Percentiles rank a stretch among this genome's conserved stretches.
These are phyloP conservation scores for Narthecium ossifragum DNA, from an alignment of 106 monocot genomes.

Conservation along the genomic window DNA sequence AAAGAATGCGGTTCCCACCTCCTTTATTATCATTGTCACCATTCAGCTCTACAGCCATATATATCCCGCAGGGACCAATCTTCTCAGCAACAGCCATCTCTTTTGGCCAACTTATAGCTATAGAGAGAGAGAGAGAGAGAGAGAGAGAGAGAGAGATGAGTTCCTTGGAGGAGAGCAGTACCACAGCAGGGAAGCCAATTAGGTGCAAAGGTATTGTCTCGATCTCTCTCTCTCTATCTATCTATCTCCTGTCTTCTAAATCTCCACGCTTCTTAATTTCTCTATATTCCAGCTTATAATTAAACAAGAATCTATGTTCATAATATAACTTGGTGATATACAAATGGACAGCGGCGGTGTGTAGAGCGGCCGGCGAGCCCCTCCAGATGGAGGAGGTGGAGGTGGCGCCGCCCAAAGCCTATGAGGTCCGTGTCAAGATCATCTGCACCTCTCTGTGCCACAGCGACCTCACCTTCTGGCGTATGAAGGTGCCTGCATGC, in stretches of 20 bases:
- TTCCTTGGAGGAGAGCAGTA: not conserved
- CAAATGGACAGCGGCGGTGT: constrained; percentile 55
- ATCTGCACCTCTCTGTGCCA: constrained; percentile 92
- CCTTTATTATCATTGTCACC: no score
- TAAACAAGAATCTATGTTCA: no score
- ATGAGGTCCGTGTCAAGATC: constrained; percentile 79
- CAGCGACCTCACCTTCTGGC: constrained; percentile 87
- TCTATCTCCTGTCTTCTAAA: not conserved
- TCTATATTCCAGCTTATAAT: no score
- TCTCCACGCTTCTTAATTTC: no score
- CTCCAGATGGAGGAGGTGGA: constrained; percentile 62
- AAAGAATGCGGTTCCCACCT: no score
- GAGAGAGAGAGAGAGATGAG: no score
- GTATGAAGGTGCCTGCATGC: constrained; percentile 28
- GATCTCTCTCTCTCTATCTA: not conserved
- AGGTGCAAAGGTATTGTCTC: constrained; percentile 14
- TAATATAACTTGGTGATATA: not conserved
- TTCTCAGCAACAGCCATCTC: no score
- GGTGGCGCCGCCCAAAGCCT: constrained; percentile 56
- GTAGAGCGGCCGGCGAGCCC: constrained; percentile 58
- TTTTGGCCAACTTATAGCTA: no score
- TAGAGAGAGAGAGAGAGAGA: no score
- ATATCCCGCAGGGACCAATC: no score
- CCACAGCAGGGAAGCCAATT: constrained; percentile 13
- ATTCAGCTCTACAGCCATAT: no score